Evolutionary conservation across 1,139 yeast genomes (phyloP).

Genomic region (Taphrina pruni): DNA sequence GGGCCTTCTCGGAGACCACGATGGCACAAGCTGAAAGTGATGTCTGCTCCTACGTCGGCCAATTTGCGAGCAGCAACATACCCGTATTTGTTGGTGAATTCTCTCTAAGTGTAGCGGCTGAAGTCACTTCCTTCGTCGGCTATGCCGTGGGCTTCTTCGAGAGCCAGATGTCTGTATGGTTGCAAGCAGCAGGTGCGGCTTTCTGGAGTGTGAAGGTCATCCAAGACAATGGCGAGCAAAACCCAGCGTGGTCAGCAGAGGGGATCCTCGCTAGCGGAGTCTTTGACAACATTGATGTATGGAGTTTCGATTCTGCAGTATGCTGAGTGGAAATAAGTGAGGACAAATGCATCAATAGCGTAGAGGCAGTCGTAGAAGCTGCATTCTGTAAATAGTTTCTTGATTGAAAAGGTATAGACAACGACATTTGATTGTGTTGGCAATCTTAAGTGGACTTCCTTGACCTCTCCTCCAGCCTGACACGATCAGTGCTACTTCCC

Average conservation of each 20-base stretch:
- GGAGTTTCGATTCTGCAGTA: constrained; percentile 5
- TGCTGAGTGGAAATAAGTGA: not conserved
- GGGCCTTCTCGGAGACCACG: constrained; percentile 69
- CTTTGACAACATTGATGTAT: constrained; percentile 6
- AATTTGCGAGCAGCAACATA: constrained; percentile 55
- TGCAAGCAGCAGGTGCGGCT: constrained; percentile 34
- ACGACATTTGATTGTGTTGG: not conserved
- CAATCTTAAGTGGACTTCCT: not conserved
- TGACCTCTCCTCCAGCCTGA: constrained; percentile 23
- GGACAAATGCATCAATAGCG: too few species aligned
- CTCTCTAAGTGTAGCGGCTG: constrained; percentile 83
- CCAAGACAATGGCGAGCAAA: constrained; percentile 24
- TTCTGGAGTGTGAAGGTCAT: constrained; percentile 32
- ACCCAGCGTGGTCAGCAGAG: constrained; percentile 25
- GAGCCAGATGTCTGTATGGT: constrained; percentile 33
- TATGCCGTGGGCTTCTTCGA: constrained; percentile 25
- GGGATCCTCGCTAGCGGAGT: constrained; percentile 26
- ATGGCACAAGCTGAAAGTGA: constrained; percentile 66
- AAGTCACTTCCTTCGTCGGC: constrained; percentile 67
- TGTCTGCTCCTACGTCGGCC: constrained; percentile 69
- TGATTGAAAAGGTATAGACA: not conserved
- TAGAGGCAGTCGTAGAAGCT: not conserved
- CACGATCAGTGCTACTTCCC: constrained; percentile 38
- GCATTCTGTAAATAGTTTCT: not conserved
- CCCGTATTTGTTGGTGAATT: constrained; percentile 90